Percentiles rank a stretch among this genome's conserved stretches.
phyloP scores from a whole-genome alignment of 176 grass and related monocot genomes.

The Aegilops bicornis region DNA sequence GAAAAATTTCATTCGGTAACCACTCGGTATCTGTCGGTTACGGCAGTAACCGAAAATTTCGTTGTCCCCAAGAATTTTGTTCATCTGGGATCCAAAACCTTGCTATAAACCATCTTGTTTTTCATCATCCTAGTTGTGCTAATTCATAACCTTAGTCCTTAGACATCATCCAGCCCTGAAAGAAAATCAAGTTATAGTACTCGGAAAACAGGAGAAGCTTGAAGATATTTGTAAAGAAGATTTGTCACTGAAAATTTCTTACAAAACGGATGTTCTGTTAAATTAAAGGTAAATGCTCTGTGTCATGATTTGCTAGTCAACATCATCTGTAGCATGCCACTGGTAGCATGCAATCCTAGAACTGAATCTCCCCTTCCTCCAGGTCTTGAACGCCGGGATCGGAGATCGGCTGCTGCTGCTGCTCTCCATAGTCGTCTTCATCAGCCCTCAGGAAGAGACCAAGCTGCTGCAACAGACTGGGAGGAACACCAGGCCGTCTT shows the following conservation, averaged over 20 bases:
- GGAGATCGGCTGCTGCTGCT: not conserved
- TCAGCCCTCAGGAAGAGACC: conserved; percentile 30
- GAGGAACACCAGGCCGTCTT: not conserved
- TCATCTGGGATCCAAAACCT: no score
- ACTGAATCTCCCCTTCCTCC: conserved; percentile 36
- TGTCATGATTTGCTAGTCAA: not conserved
- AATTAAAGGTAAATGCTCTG: not conserved
- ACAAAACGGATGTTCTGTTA: not conserved
- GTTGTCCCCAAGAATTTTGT: no score
- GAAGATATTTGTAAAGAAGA: not conserved
- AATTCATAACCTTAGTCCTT: not conserved
- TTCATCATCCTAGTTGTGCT: not conserved
- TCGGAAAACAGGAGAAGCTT: not conserved
- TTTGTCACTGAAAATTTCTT: not conserved
- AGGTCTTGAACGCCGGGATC: not conserved
- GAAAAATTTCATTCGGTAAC: no score
- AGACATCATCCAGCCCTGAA: not conserved
- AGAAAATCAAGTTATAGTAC: not conserved
- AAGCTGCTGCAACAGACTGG: conserved; percentile 29
- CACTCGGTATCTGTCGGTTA: no score
- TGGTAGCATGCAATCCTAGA: not conserved
- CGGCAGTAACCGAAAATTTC: no score
- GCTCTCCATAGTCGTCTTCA: not conserved
- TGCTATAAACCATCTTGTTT: not conserved
- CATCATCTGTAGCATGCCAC: no score